A percentile compares a stretch with the other conserved stretches of the same genome.
Evolutionary conservation across 2,329 filamentous ascomycete species (phyloP).

Genomic region (Leptographium flavum): DNA sequence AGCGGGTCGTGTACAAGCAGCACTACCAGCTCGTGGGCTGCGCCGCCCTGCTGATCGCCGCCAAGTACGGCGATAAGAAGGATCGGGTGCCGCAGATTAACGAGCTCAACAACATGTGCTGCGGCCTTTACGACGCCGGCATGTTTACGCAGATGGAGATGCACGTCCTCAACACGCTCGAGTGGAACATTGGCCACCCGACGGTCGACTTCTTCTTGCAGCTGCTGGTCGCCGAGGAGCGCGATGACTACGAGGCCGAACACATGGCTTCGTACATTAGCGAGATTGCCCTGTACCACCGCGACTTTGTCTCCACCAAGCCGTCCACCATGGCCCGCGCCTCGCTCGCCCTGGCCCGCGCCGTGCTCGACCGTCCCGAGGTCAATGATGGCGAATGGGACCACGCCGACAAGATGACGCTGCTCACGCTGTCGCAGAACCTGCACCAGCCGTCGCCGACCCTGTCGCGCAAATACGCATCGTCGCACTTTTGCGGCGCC

Average conservation of each 20-base stretch:
- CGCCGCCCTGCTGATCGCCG: slow-evolving; percentile 85
- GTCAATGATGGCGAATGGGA: slow-evolving; percentile 65
- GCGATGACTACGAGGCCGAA: slow-evolving; percentile 72
- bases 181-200: slow-evolving; percentile 91
- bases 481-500: slow-evolving; percentile 35
- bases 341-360: slow-evolving; percentile 72
- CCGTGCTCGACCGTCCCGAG: slow-evolving; percentile 70
- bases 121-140: slow-evolving; percentile 91
- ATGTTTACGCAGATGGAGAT: slow-evolving; percentile 99
- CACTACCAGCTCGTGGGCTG: slow-evolving; percentile 98
- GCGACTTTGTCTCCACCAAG: slow-evolving; percentile 87
- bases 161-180: slow-evolving; percentile 94
- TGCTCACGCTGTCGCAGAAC: slow-evolving; percentile 44
- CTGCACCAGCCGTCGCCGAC: slow-evolving; percentile 44
- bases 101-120: slow-evolving; percentile 98
- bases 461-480: slow-evolving; percentile 45
- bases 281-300: slow-evolving; percentile 91
- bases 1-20: slow-evolving; percentile 94
- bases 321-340: slow-evolving; percentile 84
- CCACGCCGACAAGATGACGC: slow-evolving; percentile 52
- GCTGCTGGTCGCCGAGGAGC: slow-evolving; percentile 68
- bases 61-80: slow-evolving; percentile 98
- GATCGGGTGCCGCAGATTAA: slow-evolving; percentile 95
- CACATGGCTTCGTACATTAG: slow-evolving; percentile 90
- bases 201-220: slow-evolving; percentile 92